A percentile compares a stretch with the other conserved stretches of the same genome.
These are phyloP conservation scores for Fusarium annulatum DNA, from an alignment of 2,329 filamentous ascomycete species.

Conservation along the genomic window DNA sequence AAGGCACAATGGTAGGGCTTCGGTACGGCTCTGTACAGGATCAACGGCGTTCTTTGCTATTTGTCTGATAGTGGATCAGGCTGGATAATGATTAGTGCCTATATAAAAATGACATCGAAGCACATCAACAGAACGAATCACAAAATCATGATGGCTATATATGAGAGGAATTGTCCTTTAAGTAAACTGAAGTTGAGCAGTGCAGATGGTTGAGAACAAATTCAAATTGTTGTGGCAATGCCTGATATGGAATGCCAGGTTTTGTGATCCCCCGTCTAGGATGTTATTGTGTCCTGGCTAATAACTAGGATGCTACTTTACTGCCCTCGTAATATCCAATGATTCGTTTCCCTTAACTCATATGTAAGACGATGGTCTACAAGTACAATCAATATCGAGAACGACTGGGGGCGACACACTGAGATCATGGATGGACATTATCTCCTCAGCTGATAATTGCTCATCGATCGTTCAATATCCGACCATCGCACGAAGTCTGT, in stretches of 20 bases:
- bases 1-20: conserved; percentile 5
- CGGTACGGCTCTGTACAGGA: conserved; percentile 29
- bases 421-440: background rate
- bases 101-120: conserved; percentile 27
- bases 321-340: background rate
- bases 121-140: conserved; percentile 1
- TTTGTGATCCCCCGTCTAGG: background rate
- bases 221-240: background rate
- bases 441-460: background rate
- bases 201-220: background rate
- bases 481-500: background rate
- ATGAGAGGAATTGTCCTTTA: background rate
- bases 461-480: background rate
- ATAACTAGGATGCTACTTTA: background rate
- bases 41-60: conserved; percentile 36
- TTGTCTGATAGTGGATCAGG: conserved; percentile 23
- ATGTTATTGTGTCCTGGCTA: background rate
- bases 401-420: background rate
- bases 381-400: background rate
- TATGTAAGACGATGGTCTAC: background rate
- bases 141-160: background rate
- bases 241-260: background rate
- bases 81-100: conserved; percentile 30
- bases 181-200: background rate
- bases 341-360: background rate